Base-by-base conservation (phyloP, 768 basidiomycete species). In the Pleurotus tuber-regium region DNA sequence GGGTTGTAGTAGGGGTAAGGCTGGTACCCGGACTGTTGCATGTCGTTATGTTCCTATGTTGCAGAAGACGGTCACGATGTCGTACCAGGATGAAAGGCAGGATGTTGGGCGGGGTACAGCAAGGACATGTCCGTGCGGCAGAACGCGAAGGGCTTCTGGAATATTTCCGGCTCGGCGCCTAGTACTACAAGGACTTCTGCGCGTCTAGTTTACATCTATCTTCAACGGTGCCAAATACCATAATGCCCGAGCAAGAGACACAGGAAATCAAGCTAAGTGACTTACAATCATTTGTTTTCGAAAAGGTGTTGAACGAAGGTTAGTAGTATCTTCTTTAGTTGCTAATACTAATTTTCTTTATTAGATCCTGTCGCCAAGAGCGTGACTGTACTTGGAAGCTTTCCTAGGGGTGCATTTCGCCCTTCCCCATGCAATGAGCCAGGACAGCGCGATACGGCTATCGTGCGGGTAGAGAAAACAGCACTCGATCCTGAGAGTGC, bases 381-480 rank as follows among this genome's bases (percentile, higher is more conserved):
- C 2, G 54, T 90, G 28, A 82, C 77, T 36, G 69, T 93, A 6
- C 79, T 95, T 2, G 92, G 94, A 3, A 79, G 73, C 1, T 71
- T 89, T 10, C 80, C 72, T 21, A 49, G 57, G n/a, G 52, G 64
- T 0, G 51, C 46, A 43, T 54, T 40, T 35, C 24, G 42, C 9
- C 30, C 62, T 4, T 16, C 55, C 7, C 25, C 55, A 18, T 42
- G 53, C 39, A 44, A 50, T 54, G 55, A 14, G 57, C 56, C 36
- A 30, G 60, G 31, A 14, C 48, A 52, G 1, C 64, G 69, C n/a
- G 65, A 74, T 2, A 71, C 73, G 26, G 83, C 87, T 2, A 84
- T 95, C 55, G 61, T 94, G n/a, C 80, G 85, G 30, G 70, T 95
- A 31, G 88, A 92, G 64, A 91, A 85, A 63, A 86, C 86, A 0